These are phyloP conservation scores for Haplosporangium gracile DNA, from an alignment of 192 early-diverging fungal genomes.

Conservation along the genomic window DNA sequence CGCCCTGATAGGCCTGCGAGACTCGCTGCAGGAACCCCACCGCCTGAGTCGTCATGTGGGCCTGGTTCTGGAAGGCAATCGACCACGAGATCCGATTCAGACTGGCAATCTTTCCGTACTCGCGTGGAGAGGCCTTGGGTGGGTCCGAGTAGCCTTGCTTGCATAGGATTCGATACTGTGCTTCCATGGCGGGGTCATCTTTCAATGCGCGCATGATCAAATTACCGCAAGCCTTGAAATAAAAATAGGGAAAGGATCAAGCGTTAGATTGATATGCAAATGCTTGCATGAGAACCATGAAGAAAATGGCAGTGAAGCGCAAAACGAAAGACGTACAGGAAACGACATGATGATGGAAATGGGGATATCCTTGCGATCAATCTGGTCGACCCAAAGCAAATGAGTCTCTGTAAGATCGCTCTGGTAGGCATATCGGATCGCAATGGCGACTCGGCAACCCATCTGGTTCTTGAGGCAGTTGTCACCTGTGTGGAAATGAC, in stretches of 20 bases:
- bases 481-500: background rate
- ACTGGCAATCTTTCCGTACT: background rate
- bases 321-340: background rate
- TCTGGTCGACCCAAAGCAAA: background rate
- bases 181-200: background rate
- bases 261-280: background rate
- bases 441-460: background rate
- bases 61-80: background rate
- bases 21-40: slow-evolving; percentile 7
- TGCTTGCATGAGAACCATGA: background rate
- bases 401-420: background rate
- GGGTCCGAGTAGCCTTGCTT: background rate
- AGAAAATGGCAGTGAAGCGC: background rate
- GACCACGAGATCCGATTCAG: background rate
- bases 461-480: background rate
- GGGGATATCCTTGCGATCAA: background rate
- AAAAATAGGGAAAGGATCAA: too few species aligned
- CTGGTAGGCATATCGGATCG: background rate
- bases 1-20: slow-evolving; percentile 1
- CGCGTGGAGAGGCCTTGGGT: background rate
- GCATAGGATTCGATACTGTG: background rate
- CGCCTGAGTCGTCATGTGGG: slow-evolving; percentile 2
- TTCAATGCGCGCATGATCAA: slow-evolving; percentile 1
- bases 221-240: background rate
- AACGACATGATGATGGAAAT: slow-evolving; percentile 1